These are phyloP conservation scores for Neurospora intermedia DNA, from an alignment of 495 filamentous ascomycete species.

Conservation along the genomic window DNA sequence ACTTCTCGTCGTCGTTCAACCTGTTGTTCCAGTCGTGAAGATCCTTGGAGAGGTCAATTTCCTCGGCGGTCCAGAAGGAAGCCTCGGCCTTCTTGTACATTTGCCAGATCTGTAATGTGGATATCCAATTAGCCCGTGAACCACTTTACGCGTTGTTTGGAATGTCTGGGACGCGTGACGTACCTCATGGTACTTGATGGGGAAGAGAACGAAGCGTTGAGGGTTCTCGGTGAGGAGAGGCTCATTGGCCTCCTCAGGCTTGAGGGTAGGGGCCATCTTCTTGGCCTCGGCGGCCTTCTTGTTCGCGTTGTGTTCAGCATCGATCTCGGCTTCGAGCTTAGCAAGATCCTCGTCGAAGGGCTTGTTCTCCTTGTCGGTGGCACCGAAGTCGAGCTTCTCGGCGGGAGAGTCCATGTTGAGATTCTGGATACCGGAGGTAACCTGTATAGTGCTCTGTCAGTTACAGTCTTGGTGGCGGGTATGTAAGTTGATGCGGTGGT, in stretches of 20 bases:
- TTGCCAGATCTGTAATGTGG: slow-evolving; percentile 76
- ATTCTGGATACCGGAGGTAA: slow-evolving; percentile 72
- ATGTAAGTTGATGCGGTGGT: slow-evolving; percentile 7
- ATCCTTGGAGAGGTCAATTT: slow-evolving; percentile 98
- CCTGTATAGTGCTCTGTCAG: slow-evolving; percentile 45
- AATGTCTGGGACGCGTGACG: slow-evolving; percentile 36
- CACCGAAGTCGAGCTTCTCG: slow-evolving; percentile 76
- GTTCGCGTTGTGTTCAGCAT: slow-evolving; percentile 39
- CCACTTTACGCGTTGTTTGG: slow-evolving; percentile 58
- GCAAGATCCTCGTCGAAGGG: slow-evolving; percentile 46
- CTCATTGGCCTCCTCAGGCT: slow-evolving; percentile 68
- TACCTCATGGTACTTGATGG: slow-evolving; percentile 99
- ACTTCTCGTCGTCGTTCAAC: slow-evolving; percentile 92
- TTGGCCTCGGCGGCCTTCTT: slow-evolving; percentile 39
- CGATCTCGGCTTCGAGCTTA: slow-evolving; percentile 44
- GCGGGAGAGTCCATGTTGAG: slow-evolving; percentile 89
- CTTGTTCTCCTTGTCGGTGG: slow-evolving; percentile 74
- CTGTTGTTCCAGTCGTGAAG: slow-evolving; percentile 98
- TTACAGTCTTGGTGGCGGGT: slow-evolving; percentile 6
- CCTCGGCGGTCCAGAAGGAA: slow-evolving; percentile 99
- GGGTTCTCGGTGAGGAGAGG: slow-evolving; percentile 93
- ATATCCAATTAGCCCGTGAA: slow-evolving; percentile 17
- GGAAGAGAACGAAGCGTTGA: slow-evolving; percentile 93
- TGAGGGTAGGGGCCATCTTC: slow-evolving; percentile 49
- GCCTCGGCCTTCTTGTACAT: slow-evolving; percentile 99